Evolutionary conservation across 352 stramenopile genomes (phyloP).

Genomic region (Phytophthora pini): DNA sequence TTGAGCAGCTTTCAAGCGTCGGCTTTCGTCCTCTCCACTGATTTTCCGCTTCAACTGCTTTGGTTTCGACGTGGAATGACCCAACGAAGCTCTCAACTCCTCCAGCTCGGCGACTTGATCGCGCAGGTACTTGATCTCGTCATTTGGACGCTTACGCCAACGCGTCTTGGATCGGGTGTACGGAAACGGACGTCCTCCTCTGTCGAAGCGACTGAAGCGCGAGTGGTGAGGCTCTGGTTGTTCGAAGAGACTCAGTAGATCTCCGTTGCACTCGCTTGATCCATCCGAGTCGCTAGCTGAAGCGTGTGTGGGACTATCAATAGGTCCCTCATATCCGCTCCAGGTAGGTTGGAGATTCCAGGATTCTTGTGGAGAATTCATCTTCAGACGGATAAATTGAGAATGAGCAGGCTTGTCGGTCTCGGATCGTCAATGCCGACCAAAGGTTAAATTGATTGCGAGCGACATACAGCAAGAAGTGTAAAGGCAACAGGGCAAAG

Average conservation of each 20-base stretch:
- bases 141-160: conserved; percentile 39
- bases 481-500: conserved; percentile 9
- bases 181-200: conserved; percentile 22
- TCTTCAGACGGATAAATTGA: conserved; percentile 9
- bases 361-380: conserved; percentile 7
- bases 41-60: not conserved
- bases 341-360: not conserved
- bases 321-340: not conserved
- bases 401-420: conserved; percentile 10
- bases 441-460: not conserved
- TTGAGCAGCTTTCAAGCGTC: conserved; percentile 3
- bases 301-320: not conserved
- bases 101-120: conserved; percentile 29
- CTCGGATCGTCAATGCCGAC: conserved; percentile 1
- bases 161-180: conserved; percentile 33
- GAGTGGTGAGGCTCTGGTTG: conserved; percentile 5
- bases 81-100: conserved; percentile 12
- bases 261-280: conserved; percentile 8
- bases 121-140: conserved; percentile 44
- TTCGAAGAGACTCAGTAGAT: conserved; percentile 22
- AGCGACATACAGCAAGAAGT: not conserved
- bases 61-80: not conserved
- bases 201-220: not conserved
- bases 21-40: not conserved
- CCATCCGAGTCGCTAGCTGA: conserved; percentile 12